phyloP scores from a whole-genome alignment of 208 protist species.

The Trypanosoma platydactyli region DNA sequence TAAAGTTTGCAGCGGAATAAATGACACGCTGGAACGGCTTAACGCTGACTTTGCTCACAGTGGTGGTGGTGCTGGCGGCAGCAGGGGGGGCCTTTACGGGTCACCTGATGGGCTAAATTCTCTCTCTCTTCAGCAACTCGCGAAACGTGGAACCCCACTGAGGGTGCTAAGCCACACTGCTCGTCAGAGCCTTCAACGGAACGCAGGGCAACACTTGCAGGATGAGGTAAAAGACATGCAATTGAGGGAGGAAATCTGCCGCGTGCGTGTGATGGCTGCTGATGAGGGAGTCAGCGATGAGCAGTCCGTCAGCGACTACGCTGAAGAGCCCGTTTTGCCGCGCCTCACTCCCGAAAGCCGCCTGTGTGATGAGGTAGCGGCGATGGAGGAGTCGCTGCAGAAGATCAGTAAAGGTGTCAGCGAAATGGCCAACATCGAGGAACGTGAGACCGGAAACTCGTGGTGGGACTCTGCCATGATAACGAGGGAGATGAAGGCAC shows the following conservation, averaged over 20 bases:
- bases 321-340: slow-evolving; percentile 46
- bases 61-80: background rate
- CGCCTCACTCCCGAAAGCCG: slow-evolving; percentile 24
- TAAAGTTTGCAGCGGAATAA: slow-evolving; percentile 23
- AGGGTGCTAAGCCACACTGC: too few species aligned
- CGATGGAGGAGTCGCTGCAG: slow-evolving; percentile 38
- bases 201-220: too few species aligned
- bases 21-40: slow-evolving; percentile 38
- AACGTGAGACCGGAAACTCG: slow-evolving; percentile 28
- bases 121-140: too few species aligned
- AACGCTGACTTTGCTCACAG: slow-evolving; percentile 27
- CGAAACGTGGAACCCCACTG: too few species aligned
- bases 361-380: slow-evolving; percentile 27
- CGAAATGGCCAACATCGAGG: slow-evolving; percentile 29
- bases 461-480: slow-evolving; percentile 81
- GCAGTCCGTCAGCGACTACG: slow-evolving; percentile 77
- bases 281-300: slow-evolving; percentile 64
- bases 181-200: too few species aligned
- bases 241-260: slow-evolving; percentile 38
- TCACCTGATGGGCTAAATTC: too few species aligned
- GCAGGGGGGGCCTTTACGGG: background rate
- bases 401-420: slow-evolving; percentile 31
- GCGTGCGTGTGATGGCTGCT: slow-evolving; percentile 58
- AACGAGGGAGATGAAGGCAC: slow-evolving; percentile 69
- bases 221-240: background rate